Evolutionary conservation across 768 basidiomycete genomes (phyloP), one percentile per base, ranked within the genome.

Genomic region (Leccinum variicolor): DNA sequence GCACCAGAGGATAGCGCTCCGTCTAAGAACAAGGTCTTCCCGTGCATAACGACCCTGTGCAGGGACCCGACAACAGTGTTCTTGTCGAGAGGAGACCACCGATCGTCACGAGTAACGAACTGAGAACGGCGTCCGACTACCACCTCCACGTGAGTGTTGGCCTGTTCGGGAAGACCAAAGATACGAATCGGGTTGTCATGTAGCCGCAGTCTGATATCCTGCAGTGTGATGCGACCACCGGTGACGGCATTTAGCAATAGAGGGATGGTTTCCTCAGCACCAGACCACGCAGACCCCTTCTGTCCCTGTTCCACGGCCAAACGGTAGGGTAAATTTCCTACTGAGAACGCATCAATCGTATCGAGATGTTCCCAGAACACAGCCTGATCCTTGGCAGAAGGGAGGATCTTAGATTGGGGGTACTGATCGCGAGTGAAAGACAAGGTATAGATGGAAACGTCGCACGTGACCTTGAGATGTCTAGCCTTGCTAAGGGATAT

Each of bases 401-500:
- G 95, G 39, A 97, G 80, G 62, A 79, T 77, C 2, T 77, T 75
- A 19, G 85, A 79, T 2, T 74, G 76, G 2, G 88, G 86, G 77
- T 84, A 95, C 58, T 91, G 80, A 54, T 88, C 89, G 47, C 76
- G 79, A 2, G 82, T 84, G 77, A 92, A 95, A 83, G 97, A 98
- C 53, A 99, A 76, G 17, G 92, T 83, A 73, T 90, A 98, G 51
- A 98, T 81, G 14, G 94, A 87, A 31, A 97, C 92, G 64, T 99
- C 97, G 72, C 96, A 98, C 3, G 96, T 98, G 51, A 98, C 96
- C 66, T 92, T 90, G 65, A 98, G 83, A 13, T 90, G 80, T 77
- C 94, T 95, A 43, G 88, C 87, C 77, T 99, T 99, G 81, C 93
- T 94, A 39, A 99, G 80, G 3, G 90, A 87, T 69, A 99, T 98